Conservation (phyloP, 2,329 filamentous ascomycete species). For the Blumeria hordei region DNA sequence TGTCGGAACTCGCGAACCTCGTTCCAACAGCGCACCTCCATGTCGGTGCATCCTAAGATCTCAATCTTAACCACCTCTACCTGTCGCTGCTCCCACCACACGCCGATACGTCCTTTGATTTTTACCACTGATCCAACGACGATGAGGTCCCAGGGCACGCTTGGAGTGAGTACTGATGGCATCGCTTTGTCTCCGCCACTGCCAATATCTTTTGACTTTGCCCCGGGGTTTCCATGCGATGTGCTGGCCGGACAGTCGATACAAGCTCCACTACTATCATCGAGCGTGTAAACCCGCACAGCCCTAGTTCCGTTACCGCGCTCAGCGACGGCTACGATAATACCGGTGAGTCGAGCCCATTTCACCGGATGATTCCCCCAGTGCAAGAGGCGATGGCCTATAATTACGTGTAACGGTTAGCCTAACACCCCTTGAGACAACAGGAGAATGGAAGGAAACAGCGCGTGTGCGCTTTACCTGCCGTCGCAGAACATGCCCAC, state of each 20-base stretch:
- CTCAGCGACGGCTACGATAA: conserved; percentile 36
- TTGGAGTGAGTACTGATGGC: conserved; percentile 26
- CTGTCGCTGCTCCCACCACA: conserved; percentile 25
- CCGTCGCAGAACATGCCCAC: conserved; percentile 27
- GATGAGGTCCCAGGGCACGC: conserved; percentile 14
- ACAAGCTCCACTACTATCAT: conserved; percentile 37
- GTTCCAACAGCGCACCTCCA: conserved; percentile 35
- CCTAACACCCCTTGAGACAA: not conserved
- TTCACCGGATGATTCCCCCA: conserved; percentile 51
- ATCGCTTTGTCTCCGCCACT: conserved; percentile 8
- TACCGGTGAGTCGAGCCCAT: conserved; percentile 47
- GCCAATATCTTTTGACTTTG: not conserved
- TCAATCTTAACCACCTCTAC: conserved; percentile 27
- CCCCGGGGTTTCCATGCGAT: not conserved
- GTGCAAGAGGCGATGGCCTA: conserved; percentile 26
- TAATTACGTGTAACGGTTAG: not conserved
- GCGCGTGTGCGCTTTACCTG: conserved; percentile 11
- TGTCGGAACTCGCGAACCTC: conserved; percentile 25
- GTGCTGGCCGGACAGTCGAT: conserved; percentile 21
- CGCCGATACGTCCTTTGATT: conserved; percentile 26
- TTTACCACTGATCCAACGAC: conserved; percentile 31
- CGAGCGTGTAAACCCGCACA: conserved; percentile 30
- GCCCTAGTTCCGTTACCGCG: not conserved
- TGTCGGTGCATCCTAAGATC: conserved; percentile 25
- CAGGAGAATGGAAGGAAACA: not conserved